Base-by-base conservation (phyloP, 345 rosid genomes). In the Euphorbia pulcherrima region DNA sequence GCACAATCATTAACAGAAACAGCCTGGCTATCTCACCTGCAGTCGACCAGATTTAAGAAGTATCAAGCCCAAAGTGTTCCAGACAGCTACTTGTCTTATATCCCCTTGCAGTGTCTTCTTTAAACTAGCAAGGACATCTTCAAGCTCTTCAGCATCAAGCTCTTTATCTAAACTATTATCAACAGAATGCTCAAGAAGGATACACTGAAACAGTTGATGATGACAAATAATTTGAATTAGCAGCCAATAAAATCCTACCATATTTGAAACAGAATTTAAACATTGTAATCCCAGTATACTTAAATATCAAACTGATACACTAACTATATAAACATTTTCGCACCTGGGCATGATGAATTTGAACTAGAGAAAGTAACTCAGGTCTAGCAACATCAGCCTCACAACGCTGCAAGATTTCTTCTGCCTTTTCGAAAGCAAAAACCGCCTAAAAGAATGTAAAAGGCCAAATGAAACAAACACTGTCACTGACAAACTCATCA, bases 311-410 rank as follows among this genome's bases (percentile, higher is more conserved):
- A 8, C 13, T 30, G 39, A 37, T 1, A 33, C 14, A 44, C 23
- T 3, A 21, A 53, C 54, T 18, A 5, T 18, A 20, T 18, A 75
- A 65, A 60, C 54, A 56, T 23, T 57, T 79, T 30, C 54, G 21
- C 80, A 93, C 99, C 99, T 91, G 99, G 21, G 96, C 97, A 72
- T 84, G 97, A 83, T 94, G 99, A 83, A 89, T 80, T 72, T 94
- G 99, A 77, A 94, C 90, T 55, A 88, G 78, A 3, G 95, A 89
- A 71, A 91, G 97, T 85, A 94, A 84, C 58, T 91, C 96, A 10
- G 91, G 95, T 81, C 99, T 79, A 61, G 92, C 88, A 64, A 91
- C 86, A 74, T 94, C 97, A 33, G 84, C 78, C 84, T 91, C 97
- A 72, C 88, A 85, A 33, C 87, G 81, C 10, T 81, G 72, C 75